Base-by-base conservation (phyloP, 306 rosid species). In the Citrullus colocynthis region DNA sequence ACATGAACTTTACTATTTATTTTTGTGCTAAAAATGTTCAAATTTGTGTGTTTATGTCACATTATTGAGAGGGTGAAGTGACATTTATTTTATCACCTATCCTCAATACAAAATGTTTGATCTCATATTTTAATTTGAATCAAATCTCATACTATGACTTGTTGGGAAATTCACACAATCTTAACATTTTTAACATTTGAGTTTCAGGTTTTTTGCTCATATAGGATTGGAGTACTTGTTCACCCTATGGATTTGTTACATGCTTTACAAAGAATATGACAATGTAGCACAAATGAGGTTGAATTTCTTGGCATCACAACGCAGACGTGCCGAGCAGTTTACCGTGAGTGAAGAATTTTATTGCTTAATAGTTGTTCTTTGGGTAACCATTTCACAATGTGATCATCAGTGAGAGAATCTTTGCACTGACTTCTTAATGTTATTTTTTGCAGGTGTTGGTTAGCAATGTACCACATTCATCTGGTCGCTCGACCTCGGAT, bases 161-260 rank as follows among this genome's bases (percentile, higher is more conserved):
- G 30, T 11, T 36, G 63, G 28, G 18, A 45, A 76, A 36, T 20
- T 7, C 39, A 56, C 14, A 37, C 42, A 12, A n/a, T 17, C 51
- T 30, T 39, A 4, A 39, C 39, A 52, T 6, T n/a, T 52, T n/a
- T 76, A 39, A 21, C 54, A 58, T 49, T 72, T 81, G 39, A 44
- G 78, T 89, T 87, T 76, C 96, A 92, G 94, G 88, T 96, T 96
- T 79, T 96, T 96, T 74, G 84, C 84, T 84, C 99, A 88, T 88
- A 92, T 96, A 79, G 96, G 83, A 75, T 84, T 96, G 89, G 93
- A 92, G 83, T 96, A 92, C 82, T 67, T 88, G 86, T 91, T 96
- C 87, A 92, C 98, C 41, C 42, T 80, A 79, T 92, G 98, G 97
- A 88, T 77, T 82, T 91, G 98, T 75, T 91, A 58, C 85, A 56